These are phyloP conservation scores for Elaeis guineensis DNA, from an alignment of 176 grass and related monocot genomes.

Conservation along the genomic window DNA sequence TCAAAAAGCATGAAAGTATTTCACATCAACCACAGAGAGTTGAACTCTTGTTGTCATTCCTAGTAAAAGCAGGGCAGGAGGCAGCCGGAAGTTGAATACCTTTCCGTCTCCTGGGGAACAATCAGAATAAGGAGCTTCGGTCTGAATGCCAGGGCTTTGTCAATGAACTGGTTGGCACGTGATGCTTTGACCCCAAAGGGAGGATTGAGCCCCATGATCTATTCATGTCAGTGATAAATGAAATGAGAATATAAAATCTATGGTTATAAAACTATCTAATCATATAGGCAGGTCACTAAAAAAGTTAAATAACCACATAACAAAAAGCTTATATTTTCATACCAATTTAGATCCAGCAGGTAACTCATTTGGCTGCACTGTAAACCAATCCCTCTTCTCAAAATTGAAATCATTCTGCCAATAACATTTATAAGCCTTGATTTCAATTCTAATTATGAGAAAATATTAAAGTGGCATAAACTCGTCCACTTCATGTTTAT, in stretches of 20 bases:
- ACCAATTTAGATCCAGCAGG: conserved; percentile 68
- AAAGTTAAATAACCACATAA: no score
- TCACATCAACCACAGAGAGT: neutral
- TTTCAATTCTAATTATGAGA: no score
- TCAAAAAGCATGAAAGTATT: neutral
- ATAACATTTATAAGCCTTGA: no score
- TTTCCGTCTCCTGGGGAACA: conserved; percentile 86
- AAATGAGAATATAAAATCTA: no score
- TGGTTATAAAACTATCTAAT: no score
- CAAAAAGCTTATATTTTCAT: conserved; percentile 1
- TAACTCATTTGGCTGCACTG: conserved; percentile 49
- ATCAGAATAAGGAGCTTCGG: conserved; percentile 92
- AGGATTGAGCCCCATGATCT: conserved; percentile 96
- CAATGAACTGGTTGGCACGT: conserved; percentile 96
- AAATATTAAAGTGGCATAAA: no score
- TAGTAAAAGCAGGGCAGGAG: neutral
- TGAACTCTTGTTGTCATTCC: no score
- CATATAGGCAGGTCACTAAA: no score
- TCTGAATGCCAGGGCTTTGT: conserved; percentile 66
- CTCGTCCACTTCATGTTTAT: no score
- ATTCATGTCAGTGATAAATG: conserved; percentile 2
- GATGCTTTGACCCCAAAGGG: conserved; percentile 89
- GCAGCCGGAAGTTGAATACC: conserved; percentile 28
- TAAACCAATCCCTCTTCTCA: conserved; percentile 94
- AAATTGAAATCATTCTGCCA: conserved; percentile 67